Evolutionary conservation across 2,329 filamentous ascomycete species (phyloP), one percentile per base, ranked within the genome.

Genomic region (Trichophyton mentagrophytes): DNA sequence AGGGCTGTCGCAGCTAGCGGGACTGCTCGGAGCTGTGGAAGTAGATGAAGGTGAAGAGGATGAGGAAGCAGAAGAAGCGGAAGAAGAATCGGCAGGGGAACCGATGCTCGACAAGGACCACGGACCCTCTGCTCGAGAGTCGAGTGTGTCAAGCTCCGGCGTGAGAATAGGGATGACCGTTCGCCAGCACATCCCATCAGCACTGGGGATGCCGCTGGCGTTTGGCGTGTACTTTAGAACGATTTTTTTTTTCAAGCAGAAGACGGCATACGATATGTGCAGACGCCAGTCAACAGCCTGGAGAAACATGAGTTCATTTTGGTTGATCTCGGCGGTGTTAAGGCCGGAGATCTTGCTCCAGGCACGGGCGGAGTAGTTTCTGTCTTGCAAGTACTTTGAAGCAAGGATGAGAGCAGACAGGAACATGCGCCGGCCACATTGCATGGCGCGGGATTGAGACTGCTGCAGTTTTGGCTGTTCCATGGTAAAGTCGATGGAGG

Each of bases 341-440:
- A 99, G 80, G n/a, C 93, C 93, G 17, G 93, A 97, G 67, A 99
- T 99, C 79, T 96, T 97, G 74, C 92, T 97, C 93, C 93, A 99
- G 47, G 93, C 93, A 61, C 92, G 86, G 57, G 93, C 90, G 13
- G 93, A 97, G 76, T 95, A 99, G 76, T 97, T 99, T 67, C 92
- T 87, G 72, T 99, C 93, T 75, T 99, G 93, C 55, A 99, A 79
- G 72, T 97, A 99, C 78, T 99, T 99, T 40, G 93, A 97, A 1
- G 93, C 93, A 61, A 99, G 80, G 66, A 99, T 97, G 63, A 99
- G 80, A 56, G 92, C 91, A 9, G 93, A 86, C 60, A 99, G 82
- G 72, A 99, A 97, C 92, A 97, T 97, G 69, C 93, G 90, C 64
- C 93, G 88, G 60, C 93, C 93, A 74, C 93, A 97, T 75, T 96